phyloP scores from a whole-genome alignment of 2,329 filamentous ascomycete species.

The Neurospora sp. region DNA sequence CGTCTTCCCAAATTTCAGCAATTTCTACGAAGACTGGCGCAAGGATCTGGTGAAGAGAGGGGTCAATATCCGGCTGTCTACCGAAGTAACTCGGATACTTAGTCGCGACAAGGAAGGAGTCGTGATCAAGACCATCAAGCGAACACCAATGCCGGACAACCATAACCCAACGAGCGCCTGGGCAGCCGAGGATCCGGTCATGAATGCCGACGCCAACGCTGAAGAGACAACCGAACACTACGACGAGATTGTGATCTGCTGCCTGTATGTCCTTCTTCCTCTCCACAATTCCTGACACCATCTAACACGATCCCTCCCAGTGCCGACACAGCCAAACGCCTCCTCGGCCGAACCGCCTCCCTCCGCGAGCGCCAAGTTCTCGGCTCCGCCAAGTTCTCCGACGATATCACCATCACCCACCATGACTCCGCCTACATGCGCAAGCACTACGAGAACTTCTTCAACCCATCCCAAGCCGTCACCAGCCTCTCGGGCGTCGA shows the following conservation, averaged over 20 bases:
- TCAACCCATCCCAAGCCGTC: constrained; percentile 26
- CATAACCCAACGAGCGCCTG: constrained; percentile 18
- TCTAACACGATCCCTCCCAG: not conserved
- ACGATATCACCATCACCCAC: constrained; percentile 65
- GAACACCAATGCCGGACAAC: constrained; percentile 22
- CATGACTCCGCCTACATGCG: constrained; percentile 56
- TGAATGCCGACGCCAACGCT: constrained; percentile 36
- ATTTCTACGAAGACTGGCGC: constrained; percentile 52
- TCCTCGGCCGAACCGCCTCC: constrained; percentile 48
- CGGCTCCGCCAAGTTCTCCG: constrained; percentile 58
- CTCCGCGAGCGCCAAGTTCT: constrained; percentile 57
- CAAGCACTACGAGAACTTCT: constrained; percentile 56
- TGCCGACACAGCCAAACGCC: constrained; percentile 53
- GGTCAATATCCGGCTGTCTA: constrained; percentile 45
- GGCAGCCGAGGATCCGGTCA: constrained; percentile 21
- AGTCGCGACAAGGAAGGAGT: constrained; percentile 43
- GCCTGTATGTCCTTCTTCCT: constrained; percentile 23
- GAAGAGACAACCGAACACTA: constrained; percentile 45
- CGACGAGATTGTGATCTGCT: constrained; percentile 58
- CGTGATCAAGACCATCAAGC: constrained; percentile 38
- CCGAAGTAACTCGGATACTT: constrained; percentile 43
- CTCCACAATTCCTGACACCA: not conserved
- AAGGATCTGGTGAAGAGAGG: constrained; percentile 43
- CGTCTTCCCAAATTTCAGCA: constrained; percentile 52
- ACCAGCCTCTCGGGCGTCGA: constrained; percentile 2